phyloP scores from a whole-genome alignment of 2,329 filamentous ascomycete genomes.

The Fusarium staphyleae region DNA sequence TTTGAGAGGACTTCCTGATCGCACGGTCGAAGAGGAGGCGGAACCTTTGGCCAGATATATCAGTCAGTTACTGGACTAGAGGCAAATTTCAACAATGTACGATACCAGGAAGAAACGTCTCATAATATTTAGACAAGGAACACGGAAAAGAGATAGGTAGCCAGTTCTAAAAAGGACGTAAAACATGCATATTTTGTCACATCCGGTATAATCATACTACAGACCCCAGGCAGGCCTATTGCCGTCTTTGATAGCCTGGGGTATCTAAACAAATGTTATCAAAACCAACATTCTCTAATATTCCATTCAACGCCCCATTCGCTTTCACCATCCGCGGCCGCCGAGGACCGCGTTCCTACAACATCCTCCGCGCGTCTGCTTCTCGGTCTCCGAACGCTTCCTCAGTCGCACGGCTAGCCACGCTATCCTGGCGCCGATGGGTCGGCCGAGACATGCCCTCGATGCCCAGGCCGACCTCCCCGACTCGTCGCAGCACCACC shows the following conservation, averaged over 20 bases:
- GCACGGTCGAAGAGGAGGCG: conserved; percentile 60
- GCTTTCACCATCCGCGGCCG: conserved; percentile 20
- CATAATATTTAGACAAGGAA: not conserved
- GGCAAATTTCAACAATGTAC: not conserved
- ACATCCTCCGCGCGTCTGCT: conserved; percentile 47
- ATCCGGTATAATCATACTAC: conserved; percentile 34
- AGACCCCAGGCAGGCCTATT: conserved; percentile 24
- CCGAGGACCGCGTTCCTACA: conserved; percentile 36
- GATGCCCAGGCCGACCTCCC: conserved; percentile 74
- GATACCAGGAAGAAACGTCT: conserved; percentile 18
- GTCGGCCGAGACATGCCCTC: conserved; percentile 53
- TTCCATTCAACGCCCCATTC: conserved; percentile 43
- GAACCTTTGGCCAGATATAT: conserved; percentile 57
- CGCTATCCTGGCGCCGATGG: conserved; percentile 51
- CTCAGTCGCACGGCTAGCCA: conserved; percentile 47
- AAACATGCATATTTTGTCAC: conserved; percentile 35
- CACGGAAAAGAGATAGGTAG: not conserved
- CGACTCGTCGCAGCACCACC: conserved; percentile 78
- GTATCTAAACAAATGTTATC: conserved; percentile 36
- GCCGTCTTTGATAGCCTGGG: conserved; percentile 16
- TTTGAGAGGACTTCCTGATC: conserved; percentile 54
- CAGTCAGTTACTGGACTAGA: conserved; percentile 46
- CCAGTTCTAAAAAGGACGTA: conserved; percentile 5
- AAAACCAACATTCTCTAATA: conserved; percentile 40
- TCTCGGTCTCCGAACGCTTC: conserved; percentile 43